Evolutionary conservation across 306 rosid genomes (phyloP), one percentile per base, ranked within the genome.

Genomic region (Cicer pinnatifidum): DNA sequence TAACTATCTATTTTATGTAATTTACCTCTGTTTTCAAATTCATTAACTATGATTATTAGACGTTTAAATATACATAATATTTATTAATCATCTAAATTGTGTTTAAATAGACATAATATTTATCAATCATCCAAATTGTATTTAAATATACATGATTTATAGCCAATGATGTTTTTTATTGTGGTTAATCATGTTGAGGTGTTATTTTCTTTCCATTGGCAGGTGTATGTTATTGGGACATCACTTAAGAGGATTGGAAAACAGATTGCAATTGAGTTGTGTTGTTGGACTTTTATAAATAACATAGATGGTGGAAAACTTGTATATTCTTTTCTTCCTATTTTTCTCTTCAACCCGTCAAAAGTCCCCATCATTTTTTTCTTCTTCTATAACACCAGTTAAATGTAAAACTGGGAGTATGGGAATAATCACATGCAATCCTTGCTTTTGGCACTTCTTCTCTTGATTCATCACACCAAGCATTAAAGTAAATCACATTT

Each of bases 141-240:
- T 28, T 28, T 3, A 28, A 28, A 28, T 28, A 28, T 3, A 3
- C 35, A 28, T 28, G 35, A 28, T 28, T 28, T 62, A 62, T 66
- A n/a, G 4, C 20, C 17, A 13, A 17, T 56, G 6, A 73, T 23
- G 50, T 79, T 1, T 2, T 20, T 48, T 11, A 5, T 37, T 16
- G 11, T 75, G 67, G 40, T 54, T 57, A 39, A 53, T 33, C 19
- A 39, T 66, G 12, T 66, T 69, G 35, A 66, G 48, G 54, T 59
- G 71, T 46, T 65, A 0, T 67, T 69, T 72, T 65, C 0, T 67
- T 69, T 72, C 11, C 46, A 62, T 73, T 81, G 57, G 78, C 92
- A 95, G 99, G 99, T 95, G 99, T 75, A 95, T 95, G 99, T 83
- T 95, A 62, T 80, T 95, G 82, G 99, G 99, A 61, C 99, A 95